phyloP scores from a whole-genome alignment of 2,329 filamentous ascomycete genomes.

The Karstenula rhodostoma region DNA sequence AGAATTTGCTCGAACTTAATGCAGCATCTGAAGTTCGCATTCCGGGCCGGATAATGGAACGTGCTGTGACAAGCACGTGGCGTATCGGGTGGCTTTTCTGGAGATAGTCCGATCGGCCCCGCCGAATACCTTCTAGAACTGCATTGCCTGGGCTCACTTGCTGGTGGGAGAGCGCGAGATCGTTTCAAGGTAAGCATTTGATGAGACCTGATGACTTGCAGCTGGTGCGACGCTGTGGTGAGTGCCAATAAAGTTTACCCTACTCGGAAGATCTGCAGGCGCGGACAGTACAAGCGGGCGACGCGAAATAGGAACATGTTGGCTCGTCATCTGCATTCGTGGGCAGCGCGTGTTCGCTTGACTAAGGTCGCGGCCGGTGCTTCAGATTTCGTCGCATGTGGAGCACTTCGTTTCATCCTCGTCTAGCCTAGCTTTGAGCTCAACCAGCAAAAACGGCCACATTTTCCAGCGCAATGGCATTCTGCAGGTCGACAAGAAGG shows the following conservation, averaged over 20 bases:
- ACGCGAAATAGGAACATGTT: background rate
- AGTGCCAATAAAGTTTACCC: background rate
- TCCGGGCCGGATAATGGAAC: background rate
- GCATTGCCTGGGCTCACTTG: background rate
- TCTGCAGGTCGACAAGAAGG: background rate
- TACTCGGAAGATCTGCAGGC: background rate
- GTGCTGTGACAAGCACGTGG: background rate
- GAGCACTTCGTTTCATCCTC: constrained; percentile 5
- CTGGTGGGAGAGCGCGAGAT: background rate
- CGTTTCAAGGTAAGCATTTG: background rate
- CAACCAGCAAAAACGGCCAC: background rate
- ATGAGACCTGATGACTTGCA: background rate
- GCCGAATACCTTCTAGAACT: background rate
- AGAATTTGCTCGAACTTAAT: too few species aligned
- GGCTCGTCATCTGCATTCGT: constrained; percentile 1
- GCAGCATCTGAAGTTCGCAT: too few species aligned
- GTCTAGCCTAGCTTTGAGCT: background rate
- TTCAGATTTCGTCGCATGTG: constrained; percentile 10
- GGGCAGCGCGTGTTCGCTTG: background rate
- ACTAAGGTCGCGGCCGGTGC: constrained; percentile 5
- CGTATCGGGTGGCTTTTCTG: background rate
- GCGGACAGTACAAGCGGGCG: background rate
- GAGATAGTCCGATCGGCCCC: background rate
- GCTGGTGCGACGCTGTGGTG: background rate
- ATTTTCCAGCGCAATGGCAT: background rate